Evolutionary conservation across 805 yeast genomes (phyloP).

Genomic region (Myxozyma nipponensis): DNA sequence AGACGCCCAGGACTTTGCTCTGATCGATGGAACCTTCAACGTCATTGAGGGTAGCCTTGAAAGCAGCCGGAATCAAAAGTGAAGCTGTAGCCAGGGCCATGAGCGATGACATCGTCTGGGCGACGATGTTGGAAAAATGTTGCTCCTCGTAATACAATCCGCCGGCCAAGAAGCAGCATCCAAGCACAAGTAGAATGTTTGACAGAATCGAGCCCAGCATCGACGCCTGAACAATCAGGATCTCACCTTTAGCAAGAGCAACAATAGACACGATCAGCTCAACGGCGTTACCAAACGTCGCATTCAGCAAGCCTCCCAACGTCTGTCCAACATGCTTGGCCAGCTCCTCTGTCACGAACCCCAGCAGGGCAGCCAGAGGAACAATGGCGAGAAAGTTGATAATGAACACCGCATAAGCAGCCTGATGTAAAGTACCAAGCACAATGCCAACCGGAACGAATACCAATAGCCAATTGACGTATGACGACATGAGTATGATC

Average conservation of each 20-base stretch:
- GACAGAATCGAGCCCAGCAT: conserved; percentile 94
- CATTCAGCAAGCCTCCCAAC: conserved; percentile 88
- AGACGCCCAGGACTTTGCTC: conserved; percentile 58
- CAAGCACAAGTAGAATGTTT: conserved; percentile 81
- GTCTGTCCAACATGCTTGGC: conserved; percentile 87
- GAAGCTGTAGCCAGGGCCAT: conserved; percentile 89
- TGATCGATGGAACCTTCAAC: conserved; percentile 41
- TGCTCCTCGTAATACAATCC: conserved; percentile 85
- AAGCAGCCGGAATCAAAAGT: conserved; percentile 90
- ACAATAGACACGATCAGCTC: conserved; percentile 92
- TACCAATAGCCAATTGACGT: conserved; percentile 69
- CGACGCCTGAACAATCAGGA: conserved; percentile 92
- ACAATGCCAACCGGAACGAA: conserved; percentile 86
- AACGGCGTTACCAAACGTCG: conserved; percentile 97
- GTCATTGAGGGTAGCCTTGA: conserved; percentile 69
- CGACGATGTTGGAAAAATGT: conserved; percentile 89
- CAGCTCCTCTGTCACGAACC: conserved; percentile 90
- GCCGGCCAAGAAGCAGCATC: conserved; percentile 93
- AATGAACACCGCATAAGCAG: conserved; percentile 55
- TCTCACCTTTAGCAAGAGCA: conserved; percentile 80
- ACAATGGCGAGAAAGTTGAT: conserved; percentile 85
- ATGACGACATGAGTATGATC: conserved; percentile 37
- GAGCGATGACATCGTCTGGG: conserved; percentile 94
- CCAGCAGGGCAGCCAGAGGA: conserved; percentile 85
- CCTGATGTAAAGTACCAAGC: conserved; percentile 60